Conservation (phyloP, 148 eudicot species). For the Rhododendron mucronatum region DNA sequence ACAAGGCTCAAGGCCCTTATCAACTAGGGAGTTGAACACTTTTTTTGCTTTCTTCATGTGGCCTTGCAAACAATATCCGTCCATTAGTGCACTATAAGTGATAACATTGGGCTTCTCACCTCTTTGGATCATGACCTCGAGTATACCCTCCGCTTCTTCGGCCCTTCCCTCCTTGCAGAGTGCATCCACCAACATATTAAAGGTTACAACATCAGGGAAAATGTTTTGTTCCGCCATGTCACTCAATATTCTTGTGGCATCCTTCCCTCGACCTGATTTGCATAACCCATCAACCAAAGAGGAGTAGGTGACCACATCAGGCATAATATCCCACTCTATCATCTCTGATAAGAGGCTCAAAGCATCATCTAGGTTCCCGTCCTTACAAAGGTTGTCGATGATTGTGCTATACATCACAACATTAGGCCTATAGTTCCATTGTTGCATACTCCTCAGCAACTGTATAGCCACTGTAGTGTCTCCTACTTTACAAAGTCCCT, state of each 20-base stretch:
- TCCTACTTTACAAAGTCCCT: neutral
- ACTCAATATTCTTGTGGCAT: neutral
- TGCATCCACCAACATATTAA: neutral
- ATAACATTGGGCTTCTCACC: too few relatives aligned
- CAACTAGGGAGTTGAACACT: too few relatives aligned
- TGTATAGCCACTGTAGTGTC: too few relatives aligned
- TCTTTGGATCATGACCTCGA: too few relatives aligned
- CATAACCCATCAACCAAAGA: neutral
- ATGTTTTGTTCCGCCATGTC: slow-evolving; percentile 1
- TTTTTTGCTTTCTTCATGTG: too few relatives aligned
- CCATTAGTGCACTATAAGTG: too few relatives aligned
- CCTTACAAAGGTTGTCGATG: slow-evolving; percentile 16
- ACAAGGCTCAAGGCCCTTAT: too few relatives aligned
- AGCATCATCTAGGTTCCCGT: slow-evolving; percentile 4
- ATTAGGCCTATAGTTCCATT: neutral
- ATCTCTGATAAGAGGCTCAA: neutral
- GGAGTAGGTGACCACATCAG: neutral
- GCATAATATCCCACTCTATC: neutral
- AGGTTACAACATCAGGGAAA: neutral
- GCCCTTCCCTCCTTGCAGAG: neutral
- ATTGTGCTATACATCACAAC: neutral
- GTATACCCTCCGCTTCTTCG: too few relatives aligned
- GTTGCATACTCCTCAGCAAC: slow-evolving; percentile 7
- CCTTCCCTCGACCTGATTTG: neutral
- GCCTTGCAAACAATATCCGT: too few relatives aligned